phyloP scores from a whole-genome alignment of 805 yeast species.

The Saccharomycopsis guyanensis region DNA sequence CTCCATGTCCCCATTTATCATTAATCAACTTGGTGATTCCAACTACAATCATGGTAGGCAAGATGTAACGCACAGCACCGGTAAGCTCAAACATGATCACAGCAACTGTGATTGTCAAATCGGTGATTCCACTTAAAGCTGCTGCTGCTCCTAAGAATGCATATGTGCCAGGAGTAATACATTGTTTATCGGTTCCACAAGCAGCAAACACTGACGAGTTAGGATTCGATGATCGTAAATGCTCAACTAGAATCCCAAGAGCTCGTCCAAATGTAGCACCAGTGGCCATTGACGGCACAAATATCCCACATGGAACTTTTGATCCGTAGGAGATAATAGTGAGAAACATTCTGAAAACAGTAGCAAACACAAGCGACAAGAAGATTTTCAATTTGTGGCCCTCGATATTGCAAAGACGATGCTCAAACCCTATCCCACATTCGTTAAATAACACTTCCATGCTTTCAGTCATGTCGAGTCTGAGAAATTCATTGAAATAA shows the following conservation, averaged over 20 bases:
- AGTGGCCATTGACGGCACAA: conserved; percentile 94
- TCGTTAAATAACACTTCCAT: conserved; percentile 88
- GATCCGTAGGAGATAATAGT: conserved; percentile 86
- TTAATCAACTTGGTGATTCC: conserved; percentile 78
- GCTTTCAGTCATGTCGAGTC: conserved; percentile 89
- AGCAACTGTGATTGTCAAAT: conserved; percentile 85
- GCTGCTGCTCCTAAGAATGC: conserved; percentile 97
- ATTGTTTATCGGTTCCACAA: conserved; percentile 38
- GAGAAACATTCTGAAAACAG: conserved; percentile 58
- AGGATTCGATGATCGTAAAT: conserved; percentile 30
- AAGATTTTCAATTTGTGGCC: conserved; percentile 26
- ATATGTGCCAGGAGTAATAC: conserved; percentile 90
- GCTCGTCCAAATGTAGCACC: conserved; percentile 94
- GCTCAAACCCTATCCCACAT: conserved; percentile 47
- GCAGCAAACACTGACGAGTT: conserved; percentile 29
- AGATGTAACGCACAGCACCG: conserved; percentile 84
- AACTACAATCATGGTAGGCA: conserved; percentile 95
- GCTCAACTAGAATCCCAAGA: conserved; percentile 65
- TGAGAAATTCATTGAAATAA: conserved; percentile 74
- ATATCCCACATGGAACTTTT: conserved; percentile 95
- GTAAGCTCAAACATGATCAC: conserved; percentile 94
- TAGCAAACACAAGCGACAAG: conserved; percentile 57
- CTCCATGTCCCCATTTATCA: conserved; percentile 71
- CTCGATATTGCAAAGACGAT: conserved; percentile 33
- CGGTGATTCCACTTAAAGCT: conserved; percentile 88